These are phyloP conservation scores for Podila verticillata DNA, from an alignment of 192 early-diverging fungal species.

Conservation along the genomic window DNA sequence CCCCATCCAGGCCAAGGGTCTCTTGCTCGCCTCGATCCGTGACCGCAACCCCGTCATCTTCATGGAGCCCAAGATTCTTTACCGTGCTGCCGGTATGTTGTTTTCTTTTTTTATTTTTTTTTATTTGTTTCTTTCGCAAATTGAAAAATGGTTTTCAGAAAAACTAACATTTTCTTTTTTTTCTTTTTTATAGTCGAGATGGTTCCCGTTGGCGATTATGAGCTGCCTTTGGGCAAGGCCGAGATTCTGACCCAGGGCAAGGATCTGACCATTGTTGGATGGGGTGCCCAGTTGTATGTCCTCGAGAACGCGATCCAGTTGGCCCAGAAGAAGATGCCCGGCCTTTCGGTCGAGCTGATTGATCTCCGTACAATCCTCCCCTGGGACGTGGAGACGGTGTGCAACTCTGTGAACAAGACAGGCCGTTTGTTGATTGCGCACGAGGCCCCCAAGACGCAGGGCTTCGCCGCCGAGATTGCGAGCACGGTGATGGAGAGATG, in stretches of 20 bases:
- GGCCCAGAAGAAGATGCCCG: slow-evolving; percentile 87
- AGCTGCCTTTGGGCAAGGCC: slow-evolving; percentile 90
- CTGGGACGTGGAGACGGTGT: slow-evolving; percentile 92
- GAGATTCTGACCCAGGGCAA: slow-evolving; percentile 87
- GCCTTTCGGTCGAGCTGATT: slow-evolving; percentile 89
- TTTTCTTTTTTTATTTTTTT: background rate
- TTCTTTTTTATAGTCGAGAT: slow-evolving; percentile 77
- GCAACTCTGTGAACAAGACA: slow-evolving; percentile 91
- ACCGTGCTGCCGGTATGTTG: slow-evolving; percentile 82
- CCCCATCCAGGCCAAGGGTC: slow-evolving; percentile 95
- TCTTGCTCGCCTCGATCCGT: slow-evolving; percentile 88
- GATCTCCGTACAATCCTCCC: slow-evolving; percentile 92
- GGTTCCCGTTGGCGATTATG: slow-evolving; percentile 92
- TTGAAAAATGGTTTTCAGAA: no score
- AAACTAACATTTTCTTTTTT: background rate
- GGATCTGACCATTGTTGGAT: slow-evolving; percentile 92
- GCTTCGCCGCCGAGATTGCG: slow-evolving; percentile 93
- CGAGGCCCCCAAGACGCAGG: slow-evolving; percentile 90
- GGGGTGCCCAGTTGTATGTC: slow-evolving; percentile 93
- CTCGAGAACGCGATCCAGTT: slow-evolving; percentile 90
- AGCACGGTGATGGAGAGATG: slow-evolving; percentile 90
- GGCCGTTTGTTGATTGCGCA: slow-evolving; percentile 93
- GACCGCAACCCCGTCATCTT: slow-evolving; percentile 95
- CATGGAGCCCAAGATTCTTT: slow-evolving; percentile 97
- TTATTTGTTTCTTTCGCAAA: background rate